Conservation (phyloP, 345 rosid species). For the Boechera retrofracta region DNA sequence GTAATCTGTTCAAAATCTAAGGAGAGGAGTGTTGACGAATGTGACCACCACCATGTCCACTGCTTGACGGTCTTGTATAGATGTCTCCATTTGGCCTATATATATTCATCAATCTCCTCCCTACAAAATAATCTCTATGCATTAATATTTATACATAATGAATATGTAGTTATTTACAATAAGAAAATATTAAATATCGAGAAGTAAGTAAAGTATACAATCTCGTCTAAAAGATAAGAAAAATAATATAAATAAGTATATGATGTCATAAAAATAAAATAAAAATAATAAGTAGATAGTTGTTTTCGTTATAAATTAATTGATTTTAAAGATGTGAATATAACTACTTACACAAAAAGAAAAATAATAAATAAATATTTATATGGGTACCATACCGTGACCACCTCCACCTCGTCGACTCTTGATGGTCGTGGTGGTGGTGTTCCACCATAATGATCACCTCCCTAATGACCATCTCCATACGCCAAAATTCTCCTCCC, state of each 20-base stretch:
- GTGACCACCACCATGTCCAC: constrained; percentile 37
- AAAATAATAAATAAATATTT: not conserved
- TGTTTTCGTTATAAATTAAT: not conserved
- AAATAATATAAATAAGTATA: too few relatives aligned
- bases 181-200: not conserved
- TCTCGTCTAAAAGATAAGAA: too few relatives aligned
- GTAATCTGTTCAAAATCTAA: not conserved
- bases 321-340: too few relatives aligned
- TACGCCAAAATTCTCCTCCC: constrained; percentile 21
- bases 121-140: not conserved
- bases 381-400: not conserved
- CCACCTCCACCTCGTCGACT: constrained; percentile 15
- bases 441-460: not conserved
- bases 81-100: constrained; percentile 32
- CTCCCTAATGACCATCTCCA: too few relatives aligned
- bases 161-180: too few relatives aligned
- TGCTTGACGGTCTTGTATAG: constrained; percentile 11
- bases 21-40: constrained; percentile 22
- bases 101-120: constrained; percentile 9
- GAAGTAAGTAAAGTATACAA: not conserved
- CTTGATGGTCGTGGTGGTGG: not conserved
- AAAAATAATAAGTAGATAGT: not conserved
- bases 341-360: too few relatives aligned
- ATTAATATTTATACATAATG: not conserved
- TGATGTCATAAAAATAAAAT: too few relatives aligned